Evolutionary conservation across 2,329 filamentous ascomycete genomes (phyloP), one percentile per base, ranked within the genome.

Genomic region (Pyrenophora teres): DNA sequence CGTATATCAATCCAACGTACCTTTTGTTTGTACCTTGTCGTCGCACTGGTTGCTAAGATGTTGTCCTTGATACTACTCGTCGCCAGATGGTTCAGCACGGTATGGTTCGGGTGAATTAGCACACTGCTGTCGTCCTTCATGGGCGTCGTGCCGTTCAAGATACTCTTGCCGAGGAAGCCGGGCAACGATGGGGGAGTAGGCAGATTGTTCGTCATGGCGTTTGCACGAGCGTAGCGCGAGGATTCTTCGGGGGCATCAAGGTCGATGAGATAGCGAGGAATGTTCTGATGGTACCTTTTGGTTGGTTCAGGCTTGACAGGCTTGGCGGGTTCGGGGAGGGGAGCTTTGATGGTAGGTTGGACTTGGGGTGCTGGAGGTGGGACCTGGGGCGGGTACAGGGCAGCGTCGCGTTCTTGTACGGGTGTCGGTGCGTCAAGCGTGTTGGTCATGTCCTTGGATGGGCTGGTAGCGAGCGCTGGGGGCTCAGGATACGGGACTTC

Each of bases 91-190:
- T 99, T 99, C 57, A 99, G 78, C 27, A 97, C 91, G 0, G 94
- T 97, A 69, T 99, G 93, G 67, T 97, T 99, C 12, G 94, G 94
- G 83, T 97, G 93, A 62, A 91, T 94, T 58, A 99, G 78, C 55
- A 99, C 94, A 76, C 92, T 97, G 74, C 93, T 96, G 76, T 99
- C 94, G 72, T 99, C 94, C 78, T 97, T 97, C 81, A 96, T 91
- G 6, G 93, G 87, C 21, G 90, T 92, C 2, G 87, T 87, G 41
- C 90, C 90, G 73, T 99, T 99, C 60, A 99, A 77, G 53, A 99
- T 97, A 27, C 92, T 94, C 77, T 96, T 96, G 63, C 88, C 90
- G 42, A 99, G 78, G 77, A 97, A 97, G 41, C 94, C 86, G 0
- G 94, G 94, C 38, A 99, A 81, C 60, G 84, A 87, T 1, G 94